A percentile compares a stretch with the other conserved stretches of the same genome.
Conservation (phyloP, 352 stramenopile genomes). For the Phytophthora agathidicida region DNA sequence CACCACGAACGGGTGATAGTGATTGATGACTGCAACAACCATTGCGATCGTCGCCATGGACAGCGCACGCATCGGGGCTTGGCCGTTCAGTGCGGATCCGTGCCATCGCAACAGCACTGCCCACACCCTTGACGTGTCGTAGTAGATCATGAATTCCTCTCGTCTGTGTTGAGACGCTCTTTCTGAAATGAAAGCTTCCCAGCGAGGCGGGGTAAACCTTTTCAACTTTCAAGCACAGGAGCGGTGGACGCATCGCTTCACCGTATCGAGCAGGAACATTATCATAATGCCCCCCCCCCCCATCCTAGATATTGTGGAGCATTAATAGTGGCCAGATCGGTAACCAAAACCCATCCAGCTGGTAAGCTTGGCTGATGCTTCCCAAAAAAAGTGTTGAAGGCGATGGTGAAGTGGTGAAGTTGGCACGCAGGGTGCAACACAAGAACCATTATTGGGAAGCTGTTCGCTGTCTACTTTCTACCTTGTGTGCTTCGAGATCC, state of each 20-base stretch:
- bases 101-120: constrained; percentile 66
- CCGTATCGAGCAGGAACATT: neutral
- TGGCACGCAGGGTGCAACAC: neutral
- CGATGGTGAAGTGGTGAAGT: constrained; percentile 16
- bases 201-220: constrained; percentile 5
- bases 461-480: too few relatives aligned
- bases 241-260: neutral
- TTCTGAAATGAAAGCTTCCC: constrained; percentile 15
- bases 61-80: constrained; percentile 62
- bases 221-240: constrained; percentile 1
- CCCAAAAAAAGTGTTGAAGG: neutral
- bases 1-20: constrained; percentile 63
- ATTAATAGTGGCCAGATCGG: constrained; percentile 23
- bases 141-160: constrained; percentile 77
- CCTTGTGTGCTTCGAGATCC: too few relatives aligned
- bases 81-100: constrained; percentile 68
- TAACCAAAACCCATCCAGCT: constrained; percentile 25
- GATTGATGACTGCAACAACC: constrained; percentile 47
- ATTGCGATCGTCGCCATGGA: constrained; percentile 64
- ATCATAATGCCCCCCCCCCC: neutral
- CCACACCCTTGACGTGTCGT: constrained; percentile 56
- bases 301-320: too few relatives aligned
- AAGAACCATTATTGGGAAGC: too few relatives aligned
- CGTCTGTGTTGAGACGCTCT: constrained; percentile 2
- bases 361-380: constrained; percentile 10